Evolutionary conservation across 306 rosid genomes (phyloP).

Genomic region (Myrica gale): DNA sequence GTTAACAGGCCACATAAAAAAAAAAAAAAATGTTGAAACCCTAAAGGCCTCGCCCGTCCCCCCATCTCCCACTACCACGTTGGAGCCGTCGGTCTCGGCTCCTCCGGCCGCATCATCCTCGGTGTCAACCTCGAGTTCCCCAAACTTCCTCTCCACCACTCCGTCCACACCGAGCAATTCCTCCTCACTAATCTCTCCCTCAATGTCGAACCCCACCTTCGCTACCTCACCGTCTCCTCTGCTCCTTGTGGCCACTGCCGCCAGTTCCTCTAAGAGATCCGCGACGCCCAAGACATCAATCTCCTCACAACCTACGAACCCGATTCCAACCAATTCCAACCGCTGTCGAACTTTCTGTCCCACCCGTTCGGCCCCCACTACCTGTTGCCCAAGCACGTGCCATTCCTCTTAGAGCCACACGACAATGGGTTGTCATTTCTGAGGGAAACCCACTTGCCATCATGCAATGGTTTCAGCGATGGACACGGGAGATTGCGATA

Average conservation of each 20-base stretch:
- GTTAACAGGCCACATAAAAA: no score
- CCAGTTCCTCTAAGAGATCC: slow-evolving; percentile 80
- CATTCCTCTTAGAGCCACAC: slow-evolving; percentile 61
- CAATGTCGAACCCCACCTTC: slow-evolving; percentile 54
- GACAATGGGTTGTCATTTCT: slow-evolving; percentile 38
- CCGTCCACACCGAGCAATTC: slow-evolving; percentile 97
- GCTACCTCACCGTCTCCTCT: slow-evolving; percentile 68
- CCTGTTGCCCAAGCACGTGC: slow-evolving; percentile 47
- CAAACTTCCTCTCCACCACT: slow-evolving; percentile 79
- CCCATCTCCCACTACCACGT: slow-evolving; percentile 80
- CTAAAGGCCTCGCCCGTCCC: slow-evolving; percentile 69
- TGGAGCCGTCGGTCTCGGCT: slow-evolving; percentile 65
- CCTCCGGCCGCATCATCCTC: slow-evolving; percentile 78
- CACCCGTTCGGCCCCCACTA: slow-evolving; percentile 70
- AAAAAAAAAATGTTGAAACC: no score
- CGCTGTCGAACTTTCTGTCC: slow-evolving; percentile 57
- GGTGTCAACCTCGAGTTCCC: slow-evolving; percentile 86
- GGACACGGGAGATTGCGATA: slow-evolving; percentile 20
- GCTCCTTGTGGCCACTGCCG: slow-evolving; percentile 98
- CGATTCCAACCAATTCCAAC: slow-evolving; percentile 24
- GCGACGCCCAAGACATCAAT: slow-evolving; percentile 47
- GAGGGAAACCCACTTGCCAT: background rate
- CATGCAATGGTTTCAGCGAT: slow-evolving; percentile 26
- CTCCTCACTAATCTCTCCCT: slow-evolving; percentile 69
- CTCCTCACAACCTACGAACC: slow-evolving; percentile 49